Evolutionary conservation across 306 rosid species (phyloP).

Genomic region (Adenanthera pavonina): DNA sequence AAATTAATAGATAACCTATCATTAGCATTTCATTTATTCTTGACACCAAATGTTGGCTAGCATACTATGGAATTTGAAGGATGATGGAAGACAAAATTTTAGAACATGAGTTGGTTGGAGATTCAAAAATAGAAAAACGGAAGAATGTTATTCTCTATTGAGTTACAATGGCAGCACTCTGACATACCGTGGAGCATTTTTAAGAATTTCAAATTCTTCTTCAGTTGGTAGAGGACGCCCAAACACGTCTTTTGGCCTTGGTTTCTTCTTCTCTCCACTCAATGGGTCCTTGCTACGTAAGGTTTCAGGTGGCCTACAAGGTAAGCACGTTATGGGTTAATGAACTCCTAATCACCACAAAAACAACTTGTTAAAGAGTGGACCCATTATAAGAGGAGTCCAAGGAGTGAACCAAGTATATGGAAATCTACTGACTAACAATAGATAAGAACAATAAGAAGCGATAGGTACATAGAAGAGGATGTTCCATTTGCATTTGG

Average conservation of each 20-base stretch:
- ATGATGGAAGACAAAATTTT: neutral
- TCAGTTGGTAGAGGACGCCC: conserved; percentile 93
- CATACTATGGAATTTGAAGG: neutral
- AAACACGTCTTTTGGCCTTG: conserved; percentile 90
- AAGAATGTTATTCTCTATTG: neutral
- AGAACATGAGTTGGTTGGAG: neutral
- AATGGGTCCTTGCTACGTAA: conserved; percentile 39
- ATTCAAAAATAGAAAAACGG: conserved; percentile 3
- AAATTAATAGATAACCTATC: neutral
- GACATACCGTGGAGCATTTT: conserved; percentile 90
- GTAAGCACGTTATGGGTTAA: conserved; percentile 20
- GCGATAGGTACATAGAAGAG: conserved; percentile 53
- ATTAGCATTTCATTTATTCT: neutral
- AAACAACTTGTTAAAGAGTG: neutral
- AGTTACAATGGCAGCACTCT: neutral
- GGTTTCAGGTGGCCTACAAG: conserved; percentile 49
- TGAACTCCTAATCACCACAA: conserved; percentile 8
- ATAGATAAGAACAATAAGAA: conserved; percentile 7
- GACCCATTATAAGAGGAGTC: neutral
- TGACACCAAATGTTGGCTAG: neutral
- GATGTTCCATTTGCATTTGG: conserved; percentile 47
- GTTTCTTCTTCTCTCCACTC: conserved; percentile 67
- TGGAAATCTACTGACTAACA: neutral
- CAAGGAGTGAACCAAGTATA: neutral
- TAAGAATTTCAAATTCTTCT: conserved; percentile 85